phyloP scores from a whole-genome alignment of 2,329 filamentous ascomycete species.

The Fusarium bulbicola region DNA sequence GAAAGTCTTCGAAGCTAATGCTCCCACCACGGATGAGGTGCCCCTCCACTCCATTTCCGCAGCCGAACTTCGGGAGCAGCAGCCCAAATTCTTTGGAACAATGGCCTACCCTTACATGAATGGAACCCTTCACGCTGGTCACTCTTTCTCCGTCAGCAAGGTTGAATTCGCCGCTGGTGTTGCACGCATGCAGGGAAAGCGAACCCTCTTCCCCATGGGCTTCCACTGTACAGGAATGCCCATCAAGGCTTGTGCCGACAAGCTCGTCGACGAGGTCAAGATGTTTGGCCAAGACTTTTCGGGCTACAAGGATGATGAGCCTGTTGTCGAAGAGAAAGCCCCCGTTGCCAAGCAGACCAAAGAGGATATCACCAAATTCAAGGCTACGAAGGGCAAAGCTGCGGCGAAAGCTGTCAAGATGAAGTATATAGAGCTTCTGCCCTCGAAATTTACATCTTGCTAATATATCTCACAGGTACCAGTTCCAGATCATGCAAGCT shows the following conservation, averaged over 20 bases:
- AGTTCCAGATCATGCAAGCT: constrained; percentile 94
- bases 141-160: constrained; percentile 91
- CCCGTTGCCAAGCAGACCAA: constrained; percentile 72
- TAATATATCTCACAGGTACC: constrained; percentile 61
- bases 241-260: constrained; percentile 97
- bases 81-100: constrained; percentile 88
- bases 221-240: constrained; percentile 96
- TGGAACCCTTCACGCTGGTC: constrained; percentile 87
- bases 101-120: constrained; percentile 76
- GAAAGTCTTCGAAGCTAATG: constrained; percentile 82
- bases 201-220: constrained; percentile 86
- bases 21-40: constrained; percentile 80
- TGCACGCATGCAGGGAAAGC: constrained; percentile 89
- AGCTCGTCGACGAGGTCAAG: constrained; percentile 88
- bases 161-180: constrained; percentile 91
- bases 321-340: constrained; percentile 59
- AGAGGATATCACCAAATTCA: constrained; percentile 90
- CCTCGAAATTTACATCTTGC: neutral
- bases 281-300: constrained; percentile 90
- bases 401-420: constrained; percentile 88
- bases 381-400: constrained; percentile 91
- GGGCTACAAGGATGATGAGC: constrained; percentile 71
- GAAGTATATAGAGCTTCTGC: constrained; percentile 59
- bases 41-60: constrained; percentile 78
- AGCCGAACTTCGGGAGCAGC: constrained; percentile 78